A percentile compares a stretch with the other conserved stretches of the same genome.
phyloP scores from a whole-genome alignment of 768 basidiomycete species.

The Pleurotus sapidus region DNA sequence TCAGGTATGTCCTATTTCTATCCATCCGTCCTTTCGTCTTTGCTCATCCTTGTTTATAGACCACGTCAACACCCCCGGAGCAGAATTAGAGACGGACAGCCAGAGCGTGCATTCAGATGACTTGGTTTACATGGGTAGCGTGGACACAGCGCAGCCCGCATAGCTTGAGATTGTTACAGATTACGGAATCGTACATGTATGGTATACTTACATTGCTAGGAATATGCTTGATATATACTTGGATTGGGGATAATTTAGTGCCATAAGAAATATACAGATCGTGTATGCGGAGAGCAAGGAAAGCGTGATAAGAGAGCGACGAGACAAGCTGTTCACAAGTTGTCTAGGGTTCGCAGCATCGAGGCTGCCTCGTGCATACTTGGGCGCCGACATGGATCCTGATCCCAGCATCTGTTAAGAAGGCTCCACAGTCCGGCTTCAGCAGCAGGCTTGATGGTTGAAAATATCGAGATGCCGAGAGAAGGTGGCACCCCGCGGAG shows the following conservation, averaged over 20 bases:
- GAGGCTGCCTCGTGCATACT: constrained; percentile 35
- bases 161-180: too few species aligned
- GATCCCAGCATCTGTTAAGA: constrained; percentile 45
- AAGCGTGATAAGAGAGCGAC: not conserved
- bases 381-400: constrained; percentile 33
- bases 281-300: too few species aligned
- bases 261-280: too few species aligned
- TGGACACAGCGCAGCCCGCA: too few species aligned
- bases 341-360: not conserved
- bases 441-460: constrained; percentile 12
- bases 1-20: too few species aligned
- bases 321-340: not conserved
- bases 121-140: not conserved
- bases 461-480: constrained; percentile 24
- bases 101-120: constrained; percentile 4
- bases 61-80: not conserved
- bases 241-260: too few species aligned
- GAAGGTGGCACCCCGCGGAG: constrained; percentile 48
- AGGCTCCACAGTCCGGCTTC: constrained; percentile 39
- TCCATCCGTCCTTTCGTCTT: too few species aligned
- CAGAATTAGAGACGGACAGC: constrained; percentile 5
- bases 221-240: too few species aligned
- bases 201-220: too few species aligned
- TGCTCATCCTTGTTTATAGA: not conserved
- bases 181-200: too few species aligned